A percentile compares a stretch with the other conserved stretches of the same genome.
Evolutionary conservation across 2,329 filamentous ascomycete species (phyloP).

Genomic region (Madurella fahalii): DNA sequence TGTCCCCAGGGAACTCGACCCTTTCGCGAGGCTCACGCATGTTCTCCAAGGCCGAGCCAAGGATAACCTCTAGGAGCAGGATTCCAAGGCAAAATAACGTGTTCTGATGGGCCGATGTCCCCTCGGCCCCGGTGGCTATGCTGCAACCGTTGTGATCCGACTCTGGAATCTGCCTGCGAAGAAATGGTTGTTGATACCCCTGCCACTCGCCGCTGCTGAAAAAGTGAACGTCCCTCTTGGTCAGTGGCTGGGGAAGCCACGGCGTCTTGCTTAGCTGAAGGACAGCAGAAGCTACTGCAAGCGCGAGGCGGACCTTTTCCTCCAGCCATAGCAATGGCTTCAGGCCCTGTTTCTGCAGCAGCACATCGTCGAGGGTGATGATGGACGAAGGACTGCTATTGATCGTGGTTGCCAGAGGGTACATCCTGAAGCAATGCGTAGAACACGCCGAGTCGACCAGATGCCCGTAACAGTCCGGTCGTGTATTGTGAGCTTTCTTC

Average conservation of each 20-base stretch:
- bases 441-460: constrained; percentile 1
- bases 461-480: neutral
- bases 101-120: neutral
- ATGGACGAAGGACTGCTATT: too few relatives aligned
- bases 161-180: neutral
- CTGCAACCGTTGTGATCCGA: too few relatives aligned
- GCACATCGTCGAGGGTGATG: too few relatives aligned
- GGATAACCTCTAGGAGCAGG: neutral
- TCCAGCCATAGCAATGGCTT: neutral
- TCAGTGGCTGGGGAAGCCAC: neutral
- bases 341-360: too few relatives aligned
- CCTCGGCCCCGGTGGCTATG: too few relatives aligned
- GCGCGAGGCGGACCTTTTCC: constrained; percentile 1
- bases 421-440: neutral
- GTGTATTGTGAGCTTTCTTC: neutral
- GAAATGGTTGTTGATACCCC: neutral
- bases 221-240: constrained; percentile 2
- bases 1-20: too few relatives aligned
- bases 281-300: neutral
- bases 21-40: too few relatives aligned
- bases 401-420: too few relatives aligned
- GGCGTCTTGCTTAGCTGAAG: constrained; percentile 3
- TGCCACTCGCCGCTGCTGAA: neutral
- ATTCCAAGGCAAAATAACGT: neutral
- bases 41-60: too few relatives aligned